phyloP scores from a whole-genome alignment of 176 grass and related monocot species.

The Cymbopogon citratus region DNA sequence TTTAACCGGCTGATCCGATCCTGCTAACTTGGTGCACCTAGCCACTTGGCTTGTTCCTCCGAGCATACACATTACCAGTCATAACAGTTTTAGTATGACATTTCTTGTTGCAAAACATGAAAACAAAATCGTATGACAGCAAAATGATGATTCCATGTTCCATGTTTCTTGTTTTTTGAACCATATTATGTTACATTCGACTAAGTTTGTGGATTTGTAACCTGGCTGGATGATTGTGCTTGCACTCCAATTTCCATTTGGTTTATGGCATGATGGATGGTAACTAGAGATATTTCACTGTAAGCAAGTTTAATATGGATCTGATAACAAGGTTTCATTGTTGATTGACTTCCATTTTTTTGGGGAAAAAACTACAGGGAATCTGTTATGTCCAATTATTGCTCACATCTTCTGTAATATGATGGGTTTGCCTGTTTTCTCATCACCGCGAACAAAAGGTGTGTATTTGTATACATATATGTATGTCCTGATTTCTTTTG shows the following conservation, averaged over 20 bases:
- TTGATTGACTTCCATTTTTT: constrained; percentile 12
- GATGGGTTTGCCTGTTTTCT: constrained; percentile 77
- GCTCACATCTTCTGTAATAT: constrained; percentile 89
- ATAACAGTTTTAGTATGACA: not conserved
- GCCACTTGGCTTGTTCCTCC: too few species aligned
- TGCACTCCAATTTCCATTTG: not conserved
- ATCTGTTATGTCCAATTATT: constrained; percentile 63
- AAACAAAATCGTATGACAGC: not conserved
- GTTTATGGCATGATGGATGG: not conserved
- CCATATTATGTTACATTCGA: not conserved
- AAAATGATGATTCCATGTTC: not conserved
- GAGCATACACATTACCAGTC: too few species aligned
- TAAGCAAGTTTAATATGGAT: constrained; percentile 10
- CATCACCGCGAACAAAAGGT: constrained; percentile 54
- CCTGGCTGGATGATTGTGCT: constrained; percentile 9
- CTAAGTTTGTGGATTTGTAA: not conserved
- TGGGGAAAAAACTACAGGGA: constrained; percentile 33
- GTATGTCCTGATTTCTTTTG: not conserved
- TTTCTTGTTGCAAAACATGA: not conserved
- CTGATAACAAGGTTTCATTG: not conserved
- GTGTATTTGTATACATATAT: not conserved
- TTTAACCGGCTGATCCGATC: too few species aligned
- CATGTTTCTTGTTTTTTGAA: not conserved
- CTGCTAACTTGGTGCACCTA: too few species aligned
- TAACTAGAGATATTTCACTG: not conserved